Conservation (phyloP, 139 green algal genomes). For the Prasinococcaceae sp. region DNA sequence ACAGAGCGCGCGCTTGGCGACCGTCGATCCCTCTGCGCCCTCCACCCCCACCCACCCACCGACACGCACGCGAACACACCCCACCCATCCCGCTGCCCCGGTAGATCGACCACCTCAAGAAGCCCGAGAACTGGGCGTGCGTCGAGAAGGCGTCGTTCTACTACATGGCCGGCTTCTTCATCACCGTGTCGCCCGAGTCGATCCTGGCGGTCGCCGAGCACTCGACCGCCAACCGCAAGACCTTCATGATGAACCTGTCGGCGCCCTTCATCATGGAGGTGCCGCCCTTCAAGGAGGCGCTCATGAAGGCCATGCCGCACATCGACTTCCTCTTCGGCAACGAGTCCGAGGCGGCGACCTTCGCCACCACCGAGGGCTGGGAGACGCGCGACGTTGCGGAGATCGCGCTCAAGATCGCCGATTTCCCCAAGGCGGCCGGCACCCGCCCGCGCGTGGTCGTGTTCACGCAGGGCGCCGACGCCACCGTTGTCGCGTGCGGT, state of each 20-base stretch:
- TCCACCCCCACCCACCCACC: too few species aligned
- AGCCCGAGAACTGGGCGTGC: conserved; percentile 54
- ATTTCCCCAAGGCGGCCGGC: conserved; percentile 67
- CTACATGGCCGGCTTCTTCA: conserved; percentile 93
- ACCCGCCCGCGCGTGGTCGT: conserved; percentile 62
- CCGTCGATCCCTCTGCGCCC: too few species aligned
- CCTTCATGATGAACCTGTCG: conserved; percentile 79
- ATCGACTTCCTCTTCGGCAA: conserved; percentile 96
- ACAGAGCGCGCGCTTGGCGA: too few species aligned
- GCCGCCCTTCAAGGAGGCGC: conserved; percentile 19
- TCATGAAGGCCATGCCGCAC: conserved; percentile 30
- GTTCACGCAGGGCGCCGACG: conserved; percentile 74
- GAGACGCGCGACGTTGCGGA: conserved; percentile 61
- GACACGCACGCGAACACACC: too few species aligned
- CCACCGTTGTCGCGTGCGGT: conserved; percentile 66
- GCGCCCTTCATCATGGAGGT: conserved; percentile 91
- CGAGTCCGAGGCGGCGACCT: conserved; percentile 82
- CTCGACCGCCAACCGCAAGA: conserved; percentile 68
- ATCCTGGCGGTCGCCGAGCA: conserved; percentile 75
- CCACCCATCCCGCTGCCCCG: too few species aligned
- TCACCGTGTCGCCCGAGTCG: conserved; percentile 80
- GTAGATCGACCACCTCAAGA: conserved; percentile 33
- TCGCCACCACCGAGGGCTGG: conserved; percentile 83
- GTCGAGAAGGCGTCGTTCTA: conserved; percentile 73
- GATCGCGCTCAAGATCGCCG: conserved; percentile 69